phyloP scores from a whole-genome alignment of 306 rosid genomes.

The Betula pendula region DNA sequence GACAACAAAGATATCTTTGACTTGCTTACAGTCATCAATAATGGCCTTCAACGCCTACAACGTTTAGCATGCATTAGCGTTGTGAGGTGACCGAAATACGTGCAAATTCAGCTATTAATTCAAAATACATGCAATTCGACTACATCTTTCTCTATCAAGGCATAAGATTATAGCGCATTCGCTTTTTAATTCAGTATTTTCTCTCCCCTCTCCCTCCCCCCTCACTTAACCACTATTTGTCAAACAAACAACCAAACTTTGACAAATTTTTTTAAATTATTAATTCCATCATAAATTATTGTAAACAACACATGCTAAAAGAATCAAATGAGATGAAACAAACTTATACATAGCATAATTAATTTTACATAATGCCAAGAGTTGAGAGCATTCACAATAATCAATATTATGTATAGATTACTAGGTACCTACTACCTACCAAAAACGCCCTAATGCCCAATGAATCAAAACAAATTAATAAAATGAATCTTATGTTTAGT shows the following conservation, averaged over 20 bases:
- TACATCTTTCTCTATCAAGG: too few relatives aligned
- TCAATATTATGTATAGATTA: not conserved
- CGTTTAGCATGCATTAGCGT: too few relatives aligned
- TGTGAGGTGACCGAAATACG: too few relatives aligned
- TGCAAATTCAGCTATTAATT: too few relatives aligned
- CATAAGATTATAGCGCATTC: too few relatives aligned
- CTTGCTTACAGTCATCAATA: too few relatives aligned
- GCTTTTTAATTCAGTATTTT: too few relatives aligned
- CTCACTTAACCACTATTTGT: not conserved
- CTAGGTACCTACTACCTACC: too few relatives aligned
- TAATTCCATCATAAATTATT: not conserved
- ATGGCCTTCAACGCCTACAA: too few relatives aligned
- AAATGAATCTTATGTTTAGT: conserved; percentile 28
- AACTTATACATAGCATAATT: not conserved
- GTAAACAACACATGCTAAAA: not conserved
- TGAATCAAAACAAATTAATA: not conserved
- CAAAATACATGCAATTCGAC: too few relatives aligned
- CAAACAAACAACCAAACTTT: not conserved
- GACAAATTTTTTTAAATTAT: not conserved
- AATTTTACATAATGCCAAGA: not conserved
- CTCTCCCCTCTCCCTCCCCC: too few relatives aligned
- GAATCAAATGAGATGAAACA: not conserved
- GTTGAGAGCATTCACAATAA: not conserved
- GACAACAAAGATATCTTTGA: not conserved
- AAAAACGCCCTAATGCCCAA: not conserved